phyloP scores from a whole-genome alignment of 352 stramenopile genomes.

The Albugo candida region DNA sequence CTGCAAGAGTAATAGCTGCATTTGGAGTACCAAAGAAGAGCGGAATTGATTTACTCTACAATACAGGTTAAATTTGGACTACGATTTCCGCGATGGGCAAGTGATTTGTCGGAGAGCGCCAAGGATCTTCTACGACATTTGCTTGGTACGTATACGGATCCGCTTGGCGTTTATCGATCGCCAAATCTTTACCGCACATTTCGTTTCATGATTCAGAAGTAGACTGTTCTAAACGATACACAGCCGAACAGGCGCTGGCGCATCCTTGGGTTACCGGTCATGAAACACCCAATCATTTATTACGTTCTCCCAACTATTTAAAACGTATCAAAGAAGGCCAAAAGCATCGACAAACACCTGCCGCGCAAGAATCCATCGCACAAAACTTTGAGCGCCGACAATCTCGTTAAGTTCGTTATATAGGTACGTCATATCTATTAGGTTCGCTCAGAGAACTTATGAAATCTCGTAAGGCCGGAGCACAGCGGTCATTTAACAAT shows the following conservation, averaged over 20 bases:
- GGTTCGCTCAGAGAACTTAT: no score
- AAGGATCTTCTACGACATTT: conserved; percentile 73
- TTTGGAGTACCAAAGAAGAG: conserved; percentile 5
- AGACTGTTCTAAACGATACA: conserved; percentile 55
- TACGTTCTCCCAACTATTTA: conserved; percentile 76
- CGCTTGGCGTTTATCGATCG: not conserved
- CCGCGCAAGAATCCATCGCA: not conserved
- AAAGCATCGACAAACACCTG: conserved; percentile 12
- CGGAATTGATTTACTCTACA: not conserved
- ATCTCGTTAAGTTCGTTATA: no score
- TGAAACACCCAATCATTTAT: conserved; percentile 69
- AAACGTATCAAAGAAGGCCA: conserved; percentile 60
- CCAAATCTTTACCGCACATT: not conserved
- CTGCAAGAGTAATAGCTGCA: conserved; percentile 24
- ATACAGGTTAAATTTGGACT: conserved; percentile 84
- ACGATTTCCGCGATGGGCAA: conserved; percentile 88
- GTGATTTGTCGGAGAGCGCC: conserved; percentile 56
- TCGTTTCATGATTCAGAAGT: conserved; percentile 17
- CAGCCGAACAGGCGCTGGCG: conserved; percentile 56
- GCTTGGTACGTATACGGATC: conserved; percentile 20
- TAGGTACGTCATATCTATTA: no score
- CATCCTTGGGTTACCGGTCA: conserved; percentile 77
- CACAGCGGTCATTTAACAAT: no score
- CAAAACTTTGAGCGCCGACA: not conserved
- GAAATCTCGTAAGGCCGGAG: no score